These are phyloP conservation scores for Paecilomyces sp. DNA, from an alignment of 2,329 filamentous ascomycete species.

Conservation along the genomic window DNA sequence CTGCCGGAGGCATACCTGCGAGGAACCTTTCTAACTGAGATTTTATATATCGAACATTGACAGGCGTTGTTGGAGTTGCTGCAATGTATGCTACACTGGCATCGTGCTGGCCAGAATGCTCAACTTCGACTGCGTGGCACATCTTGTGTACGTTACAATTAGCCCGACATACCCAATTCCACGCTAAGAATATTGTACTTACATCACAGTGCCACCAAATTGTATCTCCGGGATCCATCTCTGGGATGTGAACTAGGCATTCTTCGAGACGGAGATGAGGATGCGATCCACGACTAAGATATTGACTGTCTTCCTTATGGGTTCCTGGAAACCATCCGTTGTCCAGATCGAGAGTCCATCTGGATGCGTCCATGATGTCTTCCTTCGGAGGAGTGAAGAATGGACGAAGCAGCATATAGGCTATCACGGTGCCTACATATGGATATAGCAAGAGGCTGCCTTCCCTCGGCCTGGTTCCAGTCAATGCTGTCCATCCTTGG, in stretches of 20 bases:
- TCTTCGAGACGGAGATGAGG: conserved; percentile 33
- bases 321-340: conserved; percentile 33
- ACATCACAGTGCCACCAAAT: conserved; percentile 38
- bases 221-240: conserved; percentile 32
- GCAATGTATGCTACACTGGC: conserved; percentile 31
- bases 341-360: conserved; percentile 29
- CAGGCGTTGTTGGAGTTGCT: conserved; percentile 26
- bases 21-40: conserved; percentile 43
- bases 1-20: conserved; percentile 44
- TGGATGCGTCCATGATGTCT: conserved; percentile 22
- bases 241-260: conserved; percentile 30
- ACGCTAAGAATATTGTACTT: conserved; percentile 5
- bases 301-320: conserved; percentile 25
- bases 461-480: conserved; percentile 24
- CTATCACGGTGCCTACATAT: conserved; percentile 27
- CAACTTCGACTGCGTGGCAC: conserved; percentile 32
- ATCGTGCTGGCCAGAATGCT: conserved; percentile 26
- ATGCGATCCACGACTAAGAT: conserved; percentile 26
- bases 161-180: not conserved
- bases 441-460: conserved; percentile 37
- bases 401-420: conserved; percentile 34
- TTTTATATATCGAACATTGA: conserved; percentile 32
- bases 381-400: conserved; percentile 26
- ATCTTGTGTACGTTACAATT: not conserved
- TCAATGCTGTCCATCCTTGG: conserved; percentile 40